Conservation (phyloP, 176 grass and related monocot species). For the Eragrostis curvula region DNA sequence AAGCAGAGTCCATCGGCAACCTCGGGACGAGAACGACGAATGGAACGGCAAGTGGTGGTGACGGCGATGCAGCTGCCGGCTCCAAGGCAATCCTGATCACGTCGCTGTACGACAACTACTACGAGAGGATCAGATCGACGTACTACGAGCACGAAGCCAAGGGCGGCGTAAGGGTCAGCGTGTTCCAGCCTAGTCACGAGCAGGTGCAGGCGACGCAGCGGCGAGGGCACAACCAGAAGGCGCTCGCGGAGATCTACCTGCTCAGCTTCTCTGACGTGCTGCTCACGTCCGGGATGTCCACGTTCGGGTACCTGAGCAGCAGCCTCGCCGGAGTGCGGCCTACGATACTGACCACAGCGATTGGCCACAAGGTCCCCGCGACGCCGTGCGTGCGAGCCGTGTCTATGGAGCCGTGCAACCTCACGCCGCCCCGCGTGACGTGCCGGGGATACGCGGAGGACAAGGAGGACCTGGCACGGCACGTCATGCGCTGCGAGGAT, state of each 20-base stretch:
- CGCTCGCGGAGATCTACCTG: conserved; percentile 55
- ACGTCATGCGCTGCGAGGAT: conserved; percentile 60
- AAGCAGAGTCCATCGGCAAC: too few species aligned
- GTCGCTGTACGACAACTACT: conserved; percentile 56
- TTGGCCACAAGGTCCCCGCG: background rate
- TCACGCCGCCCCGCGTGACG: conserved; percentile 17
- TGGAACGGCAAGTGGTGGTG: too few species aligned
- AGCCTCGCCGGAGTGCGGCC: conserved; percentile 47
- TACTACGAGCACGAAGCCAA: conserved; percentile 51
- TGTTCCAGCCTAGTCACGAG: conserved; percentile 62
- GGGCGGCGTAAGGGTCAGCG: conserved; percentile 28
- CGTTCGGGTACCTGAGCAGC: conserved; percentile 63
- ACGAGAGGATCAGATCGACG: conserved; percentile 41
- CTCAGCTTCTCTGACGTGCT: conserved; percentile 67
- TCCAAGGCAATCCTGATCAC: conserved; percentile 54
- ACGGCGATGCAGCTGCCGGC: too few species aligned
- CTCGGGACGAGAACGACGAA: too few species aligned
- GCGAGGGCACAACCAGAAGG: conserved; percentile 54
- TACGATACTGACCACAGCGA: conserved; percentile 17
- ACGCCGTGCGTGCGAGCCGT: conserved; percentile 35
- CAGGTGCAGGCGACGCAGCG: conserved; percentile 15
- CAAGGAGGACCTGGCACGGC: conserved; percentile 17
- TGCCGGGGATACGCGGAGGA: conserved; percentile 36
- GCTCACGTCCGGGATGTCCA: conserved; percentile 50
- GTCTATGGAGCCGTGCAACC: conserved; percentile 62